Percentiles rank a stretch among this genome's conserved stretches.
phyloP scores from a whole-genome alignment of 2,329 filamentous ascomycete species.

The Colletotrichum filicis region DNA sequence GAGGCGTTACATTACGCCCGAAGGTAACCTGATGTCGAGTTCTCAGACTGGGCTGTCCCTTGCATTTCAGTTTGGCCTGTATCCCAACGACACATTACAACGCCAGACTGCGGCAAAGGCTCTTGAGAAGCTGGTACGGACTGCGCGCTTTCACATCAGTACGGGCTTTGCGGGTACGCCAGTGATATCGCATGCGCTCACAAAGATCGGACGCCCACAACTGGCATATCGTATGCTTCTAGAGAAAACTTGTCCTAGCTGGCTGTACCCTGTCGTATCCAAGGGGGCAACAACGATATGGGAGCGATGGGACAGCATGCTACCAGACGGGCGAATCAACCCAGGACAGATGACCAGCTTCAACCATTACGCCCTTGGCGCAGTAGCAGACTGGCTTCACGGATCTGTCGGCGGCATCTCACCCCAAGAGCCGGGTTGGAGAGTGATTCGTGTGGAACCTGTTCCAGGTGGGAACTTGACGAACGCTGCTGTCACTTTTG shows the following conservation, averaged over 20 bases:
- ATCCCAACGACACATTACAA: not conserved
- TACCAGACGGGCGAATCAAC: constrained; percentile 50
- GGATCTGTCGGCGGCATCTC: constrained; percentile 40
- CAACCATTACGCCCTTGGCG: constrained; percentile 54
- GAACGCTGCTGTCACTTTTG: constrained; percentile 24
- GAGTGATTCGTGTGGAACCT: constrained; percentile 12
- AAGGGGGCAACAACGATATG: constrained; percentile 54
- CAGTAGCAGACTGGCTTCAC: constrained; percentile 51
- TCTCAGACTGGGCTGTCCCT: constrained; percentile 26
- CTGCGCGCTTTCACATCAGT: constrained; percentile 24
- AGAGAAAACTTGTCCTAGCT: constrained; percentile 47
- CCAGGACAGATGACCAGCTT: constrained; percentile 53
- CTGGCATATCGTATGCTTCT: constrained; percentile 51
- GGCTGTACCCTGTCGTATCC: constrained; percentile 48
- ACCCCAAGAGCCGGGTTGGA: constrained; percentile 39
- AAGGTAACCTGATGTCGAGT: constrained; percentile 28
- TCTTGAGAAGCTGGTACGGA: constrained; percentile 17
- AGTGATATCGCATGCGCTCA: constrained; percentile 29
- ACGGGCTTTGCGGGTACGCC: constrained; percentile 27
- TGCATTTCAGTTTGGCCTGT: constrained; percentile 27
- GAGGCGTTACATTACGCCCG: constrained; percentile 23
- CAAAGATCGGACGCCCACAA: constrained; percentile 21
- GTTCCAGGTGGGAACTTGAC: constrained; percentile 30
- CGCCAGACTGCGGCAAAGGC: constrained; percentile 20
- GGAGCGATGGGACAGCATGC: constrained; percentile 55